Evolutionary conservation across 1,139 yeast genomes (phyloP).

Genomic region (Sugiyamaella pinicola): DNA sequence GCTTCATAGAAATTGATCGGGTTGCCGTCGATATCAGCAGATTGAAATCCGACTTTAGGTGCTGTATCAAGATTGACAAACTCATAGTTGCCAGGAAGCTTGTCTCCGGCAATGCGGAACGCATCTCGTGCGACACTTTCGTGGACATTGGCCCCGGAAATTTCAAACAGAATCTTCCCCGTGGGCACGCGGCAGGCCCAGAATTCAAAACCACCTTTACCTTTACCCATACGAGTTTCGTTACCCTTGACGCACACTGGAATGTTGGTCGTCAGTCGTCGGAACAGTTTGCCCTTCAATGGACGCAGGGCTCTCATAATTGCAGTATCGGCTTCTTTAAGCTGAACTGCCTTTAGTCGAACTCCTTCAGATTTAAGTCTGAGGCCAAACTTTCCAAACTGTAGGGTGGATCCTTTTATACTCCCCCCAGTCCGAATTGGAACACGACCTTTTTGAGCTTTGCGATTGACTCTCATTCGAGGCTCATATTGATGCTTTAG

Average conservation of each 20-base stretch:
- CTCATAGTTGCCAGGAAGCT: conserved; percentile 91
- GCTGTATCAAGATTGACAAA: conserved; percentile 68
- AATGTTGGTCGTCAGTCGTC: conserved; percentile 79
- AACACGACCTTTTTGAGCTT: conserved; percentile 93
- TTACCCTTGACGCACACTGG: conserved; percentile 97
- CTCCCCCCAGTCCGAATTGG: conserved; percentile 96
- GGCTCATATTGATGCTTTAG: conserved; percentile 85
- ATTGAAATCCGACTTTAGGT: conserved; percentile 68
- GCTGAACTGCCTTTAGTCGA: conserved; percentile 84
- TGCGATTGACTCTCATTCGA: conserved; percentile 67
- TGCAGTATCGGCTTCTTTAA: conserved; percentile 88
- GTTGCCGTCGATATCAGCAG: conserved; percentile 48
- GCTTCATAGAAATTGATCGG: conserved; percentile 58
- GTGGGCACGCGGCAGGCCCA: conserved; percentile 98
- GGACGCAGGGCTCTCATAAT: conserved; percentile 81
- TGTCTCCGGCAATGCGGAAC: conserved; percentile 85
- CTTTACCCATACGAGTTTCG: conserved; percentile 99
- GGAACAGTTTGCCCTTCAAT: conserved; percentile 65
- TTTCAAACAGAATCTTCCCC: conserved; percentile 89
- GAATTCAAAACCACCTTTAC: conserved; percentile 96
- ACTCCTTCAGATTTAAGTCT: conserved; percentile 86
- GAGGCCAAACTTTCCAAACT: conserved; percentile 83
- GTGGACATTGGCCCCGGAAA: conserved; percentile 75
- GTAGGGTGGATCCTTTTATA: conserved; percentile 77
- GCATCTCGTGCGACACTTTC: conserved; percentile 91